These are phyloP conservation scores for Spathaspora girioi DNA, from an alignment of 805 yeast species.

Conservation along the genomic window DNA sequence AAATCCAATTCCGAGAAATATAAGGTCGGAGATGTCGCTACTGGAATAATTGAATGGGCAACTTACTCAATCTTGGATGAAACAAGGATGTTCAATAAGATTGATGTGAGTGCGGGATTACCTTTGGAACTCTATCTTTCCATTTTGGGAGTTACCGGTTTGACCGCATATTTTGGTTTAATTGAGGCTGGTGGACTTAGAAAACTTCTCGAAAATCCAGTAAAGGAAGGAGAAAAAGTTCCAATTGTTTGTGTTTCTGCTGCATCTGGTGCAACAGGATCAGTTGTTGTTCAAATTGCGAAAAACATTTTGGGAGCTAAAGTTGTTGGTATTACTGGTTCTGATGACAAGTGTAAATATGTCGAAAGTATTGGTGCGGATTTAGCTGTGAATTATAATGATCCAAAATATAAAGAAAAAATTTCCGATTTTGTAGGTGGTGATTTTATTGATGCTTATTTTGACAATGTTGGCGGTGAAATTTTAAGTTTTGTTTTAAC, in stretches of 20 bases:
- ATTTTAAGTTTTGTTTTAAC: conserved; percentile 44
- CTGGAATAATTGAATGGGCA: conserved; percentile 43
- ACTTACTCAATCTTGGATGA: conserved; percentile 39
- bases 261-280: conserved; percentile 76
- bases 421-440: conserved; percentile 33
- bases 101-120: conserved; percentile 21
- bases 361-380: conserved; percentile 55
- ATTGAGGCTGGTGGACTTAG: conserved; percentile 45
- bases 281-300: conserved; percentile 55
- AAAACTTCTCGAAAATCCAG: conserved; percentile 15
- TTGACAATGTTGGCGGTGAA: conserved; percentile 65
- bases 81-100: conserved; percentile 20
- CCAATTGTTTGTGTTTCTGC: conserved; percentile 56
- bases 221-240: conserved; percentile 17
- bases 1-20: conserved; percentile 41
- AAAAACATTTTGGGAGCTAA: conserved; percentile 45
- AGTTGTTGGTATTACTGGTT: conserved; percentile 63
- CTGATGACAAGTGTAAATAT: conserved; percentile 48
- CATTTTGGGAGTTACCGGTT: conserved; percentile 52
- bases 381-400: conserved; percentile 50
- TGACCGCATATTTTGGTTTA: conserved; percentile 61
- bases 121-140: conserved; percentile 45
- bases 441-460: conserved; percentile 50
- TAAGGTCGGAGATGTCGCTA: conserved; percentile 28
- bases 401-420: conserved; percentile 22